phyloP scores from a whole-genome alignment of 2,329 filamentous ascomycete species.

The Diplocarpon rosae region DNA sequence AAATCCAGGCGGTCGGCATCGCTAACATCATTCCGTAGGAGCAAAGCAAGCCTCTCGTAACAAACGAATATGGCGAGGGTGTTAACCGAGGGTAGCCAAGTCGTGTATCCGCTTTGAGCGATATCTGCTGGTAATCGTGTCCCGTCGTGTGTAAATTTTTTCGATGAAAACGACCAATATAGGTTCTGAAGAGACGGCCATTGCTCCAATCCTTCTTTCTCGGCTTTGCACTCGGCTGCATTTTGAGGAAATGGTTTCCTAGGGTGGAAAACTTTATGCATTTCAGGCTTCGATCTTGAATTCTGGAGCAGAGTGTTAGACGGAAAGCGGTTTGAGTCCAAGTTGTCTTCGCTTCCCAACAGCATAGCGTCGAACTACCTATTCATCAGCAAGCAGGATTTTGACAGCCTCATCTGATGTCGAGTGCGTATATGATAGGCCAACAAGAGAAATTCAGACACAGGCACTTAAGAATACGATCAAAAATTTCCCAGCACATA shows the following conservation, averaged over 20 bases:
- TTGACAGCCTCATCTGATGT: neutral
- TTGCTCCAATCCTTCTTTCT: neutral
- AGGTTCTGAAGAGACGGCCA: neutral
- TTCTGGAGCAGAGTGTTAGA: neutral
- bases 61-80: neutral
- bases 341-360: neutral
- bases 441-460: neutral
- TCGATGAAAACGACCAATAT: neutral
- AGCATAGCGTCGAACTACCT: neutral
- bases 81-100: neutral
- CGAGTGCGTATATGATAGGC: neutral
- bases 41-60: conserved; percentile 1
- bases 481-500: neutral
- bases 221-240: neutral
- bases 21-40: neutral
- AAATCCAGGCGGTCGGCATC: neutral
- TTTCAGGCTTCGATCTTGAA: neutral
- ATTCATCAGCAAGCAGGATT: neutral
- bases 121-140: too few relatives aligned
- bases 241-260: neutral
- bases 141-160: neutral
- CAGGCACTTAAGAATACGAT: neutral
- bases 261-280: neutral
- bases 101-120: neutral
- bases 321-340: neutral